These are phyloP conservation scores for Coemansia umbellata DNA, from an alignment of 192 early-diverging fungal species.

Conservation along the genomic window DNA sequence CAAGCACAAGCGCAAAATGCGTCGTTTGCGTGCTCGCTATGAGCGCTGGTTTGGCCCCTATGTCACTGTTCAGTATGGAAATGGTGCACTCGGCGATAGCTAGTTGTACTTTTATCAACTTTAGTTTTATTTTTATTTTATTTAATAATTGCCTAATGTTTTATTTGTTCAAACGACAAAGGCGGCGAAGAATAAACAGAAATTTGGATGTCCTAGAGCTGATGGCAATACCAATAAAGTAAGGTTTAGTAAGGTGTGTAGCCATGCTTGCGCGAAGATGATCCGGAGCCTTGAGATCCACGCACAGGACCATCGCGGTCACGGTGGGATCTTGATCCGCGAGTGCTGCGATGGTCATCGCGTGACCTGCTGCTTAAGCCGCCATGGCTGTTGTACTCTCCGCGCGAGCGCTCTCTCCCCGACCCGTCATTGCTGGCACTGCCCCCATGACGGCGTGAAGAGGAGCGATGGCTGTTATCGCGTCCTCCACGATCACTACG, in stretches of 20 bases:
- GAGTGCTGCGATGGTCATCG: conserved; percentile 21
- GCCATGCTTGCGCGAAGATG: conserved; percentile 30
- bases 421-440: conserved; percentile 15
- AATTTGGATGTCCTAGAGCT: too few relatives aligned
- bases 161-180: too few relatives aligned
- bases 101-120: background rate
- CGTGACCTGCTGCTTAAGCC: conserved; percentile 10
- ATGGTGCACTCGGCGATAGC: conserved; percentile 8
- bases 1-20: conserved; percentile 39
- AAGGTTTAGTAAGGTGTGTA: conserved; percentile 35
- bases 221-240: too few relatives aligned
- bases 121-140: background rate
- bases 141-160: too few relatives aligned
- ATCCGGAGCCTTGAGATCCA: conserved; percentile 16
- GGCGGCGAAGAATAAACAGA: too few relatives aligned
- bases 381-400: conserved; percentile 20
- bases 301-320: conserved; percentile 46
- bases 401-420: conserved; percentile 25
- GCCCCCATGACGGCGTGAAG: conserved; percentile 32
- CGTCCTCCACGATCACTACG: background rate
- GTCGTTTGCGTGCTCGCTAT: conserved; percentile 44
- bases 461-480: conserved; percentile 30
- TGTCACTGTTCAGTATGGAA: conserved; percentile 36
- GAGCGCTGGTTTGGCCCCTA: conserved; percentile 51
- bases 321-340: conserved; percentile 18